Evolutionary conservation across 257 asterid species (phyloP), one percentile per base, ranked within the genome.

Genomic region (Knoxia roxburghii): DNA sequence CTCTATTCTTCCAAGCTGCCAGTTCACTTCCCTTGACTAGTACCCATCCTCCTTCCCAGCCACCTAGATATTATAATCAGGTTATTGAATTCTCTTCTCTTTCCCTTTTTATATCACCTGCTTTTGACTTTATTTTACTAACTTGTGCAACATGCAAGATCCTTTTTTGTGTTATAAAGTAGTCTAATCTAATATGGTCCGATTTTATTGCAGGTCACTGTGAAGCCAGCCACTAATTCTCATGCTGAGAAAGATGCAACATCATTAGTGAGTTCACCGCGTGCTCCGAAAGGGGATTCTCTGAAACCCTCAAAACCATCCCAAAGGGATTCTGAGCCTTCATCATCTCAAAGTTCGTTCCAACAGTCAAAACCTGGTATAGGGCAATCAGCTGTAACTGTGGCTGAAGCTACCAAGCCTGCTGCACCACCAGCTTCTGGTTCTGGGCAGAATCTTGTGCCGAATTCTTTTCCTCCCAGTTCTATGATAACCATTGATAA

Each of bases 11-110:
- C 65, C 83, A 84, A 69, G 46, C 89, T 73, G 71, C 85, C 5
- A 81, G 81, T 83, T 86, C 97, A 57, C 81, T 80, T 79, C 84
- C 91, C 41, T 70, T 73, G 26, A 77, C 59, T 53, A 85, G 65
- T 68, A 49, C 83, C 43, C 90, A 78, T 55, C 83, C 82, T 43
- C 49, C 76, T 73, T 76, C 96, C 26, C 99, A 85, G 78, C 90
- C 88, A 12, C 82, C 78, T 41, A 84, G 95, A 76, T 33, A 67
- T 24, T 67, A 73, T 80, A 85, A 68, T 77, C 96, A 94, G 98
- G 99, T 94, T 67, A 65, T 69, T 77, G 33, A 55, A 70, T 17
- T 40, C 27, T 24, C 5, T 11, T 11, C 2, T 13, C 11, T 14
- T 5, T 57, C 13, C 6, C 11, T 21, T 43, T 41, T 21, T 11